Evolutionary conservation across 768 basidiomycete species (phyloP).

Genomic region (Pleurotus cornucopiae): DNA sequence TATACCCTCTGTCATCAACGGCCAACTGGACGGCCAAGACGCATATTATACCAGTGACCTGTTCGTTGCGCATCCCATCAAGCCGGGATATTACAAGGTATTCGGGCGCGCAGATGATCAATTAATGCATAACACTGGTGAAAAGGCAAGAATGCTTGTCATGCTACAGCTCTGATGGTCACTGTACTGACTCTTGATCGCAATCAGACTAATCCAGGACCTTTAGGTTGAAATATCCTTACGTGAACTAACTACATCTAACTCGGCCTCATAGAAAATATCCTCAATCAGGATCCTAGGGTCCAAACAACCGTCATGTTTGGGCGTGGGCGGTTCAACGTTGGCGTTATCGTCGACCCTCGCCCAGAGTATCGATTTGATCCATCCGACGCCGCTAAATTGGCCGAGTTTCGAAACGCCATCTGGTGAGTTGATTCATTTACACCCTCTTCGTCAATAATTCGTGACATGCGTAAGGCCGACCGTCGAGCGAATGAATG

Average conservation of each 20-base stretch:
- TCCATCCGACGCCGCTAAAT: slow-evolving; percentile 14
- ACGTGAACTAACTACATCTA: slow-evolving; percentile 14
- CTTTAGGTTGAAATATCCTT: slow-evolving; percentile 22
- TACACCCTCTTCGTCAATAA: neutral
- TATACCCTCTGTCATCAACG: slow-evolving; percentile 25
- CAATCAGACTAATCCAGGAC: slow-evolving; percentile 26
- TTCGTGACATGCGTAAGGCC: slow-evolving; percentile 20
- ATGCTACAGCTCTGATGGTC: neutral
- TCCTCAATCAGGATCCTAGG: slow-evolving; percentile 24
- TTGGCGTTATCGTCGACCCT: slow-evolving; percentile 31
- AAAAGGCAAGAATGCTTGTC: slow-evolving; percentile 22
- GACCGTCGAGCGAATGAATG: slow-evolving; percentile 29
- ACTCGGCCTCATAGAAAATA: slow-evolving; percentile 25
- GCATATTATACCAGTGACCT: slow-evolving; percentile 42
- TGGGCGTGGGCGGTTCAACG: slow-evolving; percentile 27
- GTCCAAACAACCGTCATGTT: slow-evolving; percentile 28
- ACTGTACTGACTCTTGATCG: neutral
- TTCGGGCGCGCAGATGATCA: slow-evolving; percentile 36
- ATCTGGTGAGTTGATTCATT: slow-evolving; percentile 18
- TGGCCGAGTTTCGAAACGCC: slow-evolving; percentile 15
- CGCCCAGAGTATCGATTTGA: slow-evolving; percentile 15
- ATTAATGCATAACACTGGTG: slow-evolving; percentile 32
- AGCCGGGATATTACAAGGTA: slow-evolving; percentile 32
- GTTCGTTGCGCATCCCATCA: slow-evolving; percentile 38
- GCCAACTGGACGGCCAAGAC: slow-evolving; percentile 26